Evolutionary conservation across 2,329 filamentous ascomycete genomes (phyloP), one percentile per base, ranked within the genome.

Genomic region (Leptographium radiaticola): DNA sequence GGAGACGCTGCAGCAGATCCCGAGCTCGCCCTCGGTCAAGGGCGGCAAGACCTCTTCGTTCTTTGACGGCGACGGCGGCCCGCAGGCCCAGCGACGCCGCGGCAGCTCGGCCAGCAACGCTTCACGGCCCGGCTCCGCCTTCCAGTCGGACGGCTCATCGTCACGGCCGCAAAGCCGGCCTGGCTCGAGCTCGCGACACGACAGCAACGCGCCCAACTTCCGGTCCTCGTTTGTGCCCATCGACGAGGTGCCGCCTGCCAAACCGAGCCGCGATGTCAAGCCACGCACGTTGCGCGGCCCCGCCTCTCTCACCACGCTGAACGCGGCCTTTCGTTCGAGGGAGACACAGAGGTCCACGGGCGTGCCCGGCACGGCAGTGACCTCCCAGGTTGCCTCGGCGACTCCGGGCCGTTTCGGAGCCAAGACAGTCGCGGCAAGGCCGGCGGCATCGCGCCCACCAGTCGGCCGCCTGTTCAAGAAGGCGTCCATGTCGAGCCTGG

Each of bases 1-100:
- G 44, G 88, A 95, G 65, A 95, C 88, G 0, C 71, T 96, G 7
- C 78, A 89, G 4, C 79, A 82, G 48, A 72, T 95, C 34, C 87
- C 89, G 0, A 81, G 87, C 0, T 93, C 89, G 0, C 89, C 90
- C 6, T 80, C 79, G 0, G 67, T 86, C 47, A 79, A 75, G 52
- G 80, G 80, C 34, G 9, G 34, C 55, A 80, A 82, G 53, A 72
- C 77, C 10, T 88, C 87, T 0, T 81, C 79, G 53, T 89, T 95
- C 66, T 93, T 87, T 64, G 82, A 81, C 49, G 47, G 30, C 15
- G 43, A 42, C 25, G 68, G 73, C 2, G 74, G 82, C n/a, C 77
- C 77, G 55, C 72, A 76, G 8, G 77, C 78, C 68, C 73, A 75
- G 18, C 84, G 6, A 61, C 66, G 20, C 77, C 76, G 2, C 68